Percentiles rank a stretch among this genome's conserved stretches.
phyloP scores from a whole-genome alignment of 2,329 filamentous ascomycete genomes.

The Colletotrichum sp. region DNA sequence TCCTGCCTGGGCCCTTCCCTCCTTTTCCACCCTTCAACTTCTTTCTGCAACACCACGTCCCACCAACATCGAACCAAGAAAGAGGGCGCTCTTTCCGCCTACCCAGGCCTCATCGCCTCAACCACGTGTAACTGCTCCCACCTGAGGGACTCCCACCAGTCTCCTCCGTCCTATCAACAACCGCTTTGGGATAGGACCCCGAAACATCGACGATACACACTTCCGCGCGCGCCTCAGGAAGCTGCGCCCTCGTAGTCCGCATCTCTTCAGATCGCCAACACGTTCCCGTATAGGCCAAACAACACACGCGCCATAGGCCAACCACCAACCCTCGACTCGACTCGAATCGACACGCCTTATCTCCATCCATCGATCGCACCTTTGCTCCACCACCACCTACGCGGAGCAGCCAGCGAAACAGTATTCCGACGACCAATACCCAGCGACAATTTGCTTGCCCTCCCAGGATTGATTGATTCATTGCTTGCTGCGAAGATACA shows the following conservation, averaged over 20 bases:
- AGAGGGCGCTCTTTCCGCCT: constrained; percentile 15
- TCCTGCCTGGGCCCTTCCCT: constrained; percentile 10
- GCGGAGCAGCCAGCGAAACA: constrained; percentile 8
- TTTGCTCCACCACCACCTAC: constrained; percentile 2
- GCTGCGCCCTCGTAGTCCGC: background rate
- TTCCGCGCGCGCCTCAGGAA: background rate
- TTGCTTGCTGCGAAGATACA: constrained; percentile 1
- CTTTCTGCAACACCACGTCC: constrained; percentile 14
- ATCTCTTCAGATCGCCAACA: background rate
- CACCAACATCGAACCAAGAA: constrained; percentile 3
- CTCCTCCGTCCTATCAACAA: background rate
- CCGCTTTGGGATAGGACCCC: background rate
- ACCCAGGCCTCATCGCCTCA: constrained; percentile 16
- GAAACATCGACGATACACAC: constrained; percentile 13
- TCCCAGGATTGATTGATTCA: constrained; percentile 1
- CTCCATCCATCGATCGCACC: constrained; percentile 8
- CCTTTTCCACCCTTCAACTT: constrained; percentile 3
- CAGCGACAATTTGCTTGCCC: constrained; percentile 16
- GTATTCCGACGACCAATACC: constrained; percentile 16
- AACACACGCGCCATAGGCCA: background rate
- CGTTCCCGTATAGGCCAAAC: background rate
- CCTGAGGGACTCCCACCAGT: background rate
- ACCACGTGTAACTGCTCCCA: constrained; percentile 13
- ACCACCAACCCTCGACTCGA: background rate
- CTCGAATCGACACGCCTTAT: constrained; percentile 1